A percentile compares a stretch with the other conserved stretches of the same genome.
phyloP scores from a whole-genome alignment of 2,329 filamentous ascomycete genomes.

The Sphaerulina musiva region DNA sequence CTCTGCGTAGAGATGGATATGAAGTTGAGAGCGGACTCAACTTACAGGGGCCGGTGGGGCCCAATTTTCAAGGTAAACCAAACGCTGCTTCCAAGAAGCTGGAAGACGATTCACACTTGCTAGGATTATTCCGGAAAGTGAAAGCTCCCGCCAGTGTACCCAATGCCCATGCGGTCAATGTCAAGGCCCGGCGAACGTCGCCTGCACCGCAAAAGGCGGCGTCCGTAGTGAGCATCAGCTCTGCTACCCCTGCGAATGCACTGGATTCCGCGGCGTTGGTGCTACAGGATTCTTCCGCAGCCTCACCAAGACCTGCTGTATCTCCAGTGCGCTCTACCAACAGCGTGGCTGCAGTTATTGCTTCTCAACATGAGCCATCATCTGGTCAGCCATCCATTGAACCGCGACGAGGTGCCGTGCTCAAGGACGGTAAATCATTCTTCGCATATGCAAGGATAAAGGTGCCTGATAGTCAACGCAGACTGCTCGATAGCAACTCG shows the following conservation, averaged over 20 bases:
- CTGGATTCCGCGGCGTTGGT: not conserved
- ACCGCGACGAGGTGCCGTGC: not conserved
- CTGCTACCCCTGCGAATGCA: not conserved
- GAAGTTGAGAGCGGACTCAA: conserved; percentile 27
- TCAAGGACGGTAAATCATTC: not conserved
- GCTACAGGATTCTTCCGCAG: not conserved
- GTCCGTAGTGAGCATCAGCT: not conserved
- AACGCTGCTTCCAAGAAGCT: not conserved
- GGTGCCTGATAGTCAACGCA: conserved; percentile 44
- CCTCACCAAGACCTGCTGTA: not conserved
- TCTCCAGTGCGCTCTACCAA: not conserved
- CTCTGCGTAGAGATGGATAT: conserved; percentile 22
- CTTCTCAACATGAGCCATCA: not conserved
- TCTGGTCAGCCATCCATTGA: not conserved
- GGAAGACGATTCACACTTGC: not conserved
- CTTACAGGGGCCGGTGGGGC: conserved; percentile 20
- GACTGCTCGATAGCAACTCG: conserved; percentile 42
- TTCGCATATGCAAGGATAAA: conserved; percentile 23
- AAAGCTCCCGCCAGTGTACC: not conserved
- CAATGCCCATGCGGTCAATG: not conserved
- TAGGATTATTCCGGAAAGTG: not conserved
- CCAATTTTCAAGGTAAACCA: not conserved
- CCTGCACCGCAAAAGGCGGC: not conserved
- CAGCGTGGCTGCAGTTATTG: not conserved
- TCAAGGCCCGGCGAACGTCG: not conserved